Evolutionary conservation across 2,329 filamentous ascomycete genomes (phyloP).

Genomic region (Cercospora canescens): DNA sequence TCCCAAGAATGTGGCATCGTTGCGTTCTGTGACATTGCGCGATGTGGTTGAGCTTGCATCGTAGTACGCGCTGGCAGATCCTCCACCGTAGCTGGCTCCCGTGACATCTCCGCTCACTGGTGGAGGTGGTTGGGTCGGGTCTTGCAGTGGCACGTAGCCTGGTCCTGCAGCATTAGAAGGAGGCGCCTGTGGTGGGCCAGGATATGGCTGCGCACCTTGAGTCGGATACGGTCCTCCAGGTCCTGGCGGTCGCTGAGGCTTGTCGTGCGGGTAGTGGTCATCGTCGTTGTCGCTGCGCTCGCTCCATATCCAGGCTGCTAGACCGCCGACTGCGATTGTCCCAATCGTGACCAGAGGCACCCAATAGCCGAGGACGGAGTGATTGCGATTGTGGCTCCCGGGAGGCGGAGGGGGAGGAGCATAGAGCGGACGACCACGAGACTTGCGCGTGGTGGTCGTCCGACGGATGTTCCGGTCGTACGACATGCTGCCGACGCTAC

Average conservation of each 20-base stretch:
- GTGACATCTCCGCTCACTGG: constrained; percentile 25
- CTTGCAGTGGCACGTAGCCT: constrained; percentile 26
- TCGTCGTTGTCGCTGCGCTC: constrained; percentile 77
- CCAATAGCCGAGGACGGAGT: constrained; percentile 74
- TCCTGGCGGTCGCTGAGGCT: constrained; percentile 33
- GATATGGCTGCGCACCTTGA: constrained; percentile 29
- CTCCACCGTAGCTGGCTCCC: constrained; percentile 22
- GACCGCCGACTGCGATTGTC: constrained; percentile 79
- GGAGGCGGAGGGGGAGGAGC: constrained; percentile 37
- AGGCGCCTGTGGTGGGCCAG: constrained; percentile 21
- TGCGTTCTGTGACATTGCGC: constrained; percentile 17
- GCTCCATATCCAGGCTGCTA: constrained; percentile 92
- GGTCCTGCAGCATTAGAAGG: neutral
- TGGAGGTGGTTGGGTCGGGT: constrained; percentile 26
- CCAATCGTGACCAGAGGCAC: constrained; percentile 84
- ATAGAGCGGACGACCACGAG: constrained; percentile 49
- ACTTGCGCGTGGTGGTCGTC: constrained; percentile 47
- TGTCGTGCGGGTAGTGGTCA: constrained; percentile 54
- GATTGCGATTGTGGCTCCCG: constrained; percentile 47
- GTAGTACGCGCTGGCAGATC: constrained; percentile 34
- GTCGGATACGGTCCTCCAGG: constrained; percentile 23
- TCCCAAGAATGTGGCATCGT: constrained; percentile 30
- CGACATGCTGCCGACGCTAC: constrained; percentile 29
- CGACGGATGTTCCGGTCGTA: constrained; percentile 55
- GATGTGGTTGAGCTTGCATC: constrained; percentile 16